Evolutionary conservation across 164 flowering plant species (phyloP), one percentile per base, ranked within the genome.

Genomic region (Dillenia suffruticosa): DNA sequence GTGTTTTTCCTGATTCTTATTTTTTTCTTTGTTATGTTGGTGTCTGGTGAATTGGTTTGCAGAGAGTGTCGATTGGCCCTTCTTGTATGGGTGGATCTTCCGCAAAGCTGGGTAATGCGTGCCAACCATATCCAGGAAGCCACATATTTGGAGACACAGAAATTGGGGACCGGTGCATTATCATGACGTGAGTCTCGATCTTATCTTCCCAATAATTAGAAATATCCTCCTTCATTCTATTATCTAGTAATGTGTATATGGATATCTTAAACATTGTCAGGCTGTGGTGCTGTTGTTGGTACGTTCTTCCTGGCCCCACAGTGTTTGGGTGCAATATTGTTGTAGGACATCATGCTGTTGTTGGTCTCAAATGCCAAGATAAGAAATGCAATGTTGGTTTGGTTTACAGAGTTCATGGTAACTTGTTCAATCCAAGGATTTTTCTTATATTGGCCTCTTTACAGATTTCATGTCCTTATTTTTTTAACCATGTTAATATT

Each of bases 281-380:
- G 78, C 82, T 91, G 96, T 81, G 96, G 97, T 66, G 97, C 97
- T 54, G 78, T 94, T 63, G 84, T 91, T 73, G 99, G 99, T 22
- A 90, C 70, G 93, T 91, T 65, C 73, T 86, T 70, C 96, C 99
- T 10, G 98, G 96, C 48, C 63, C 61, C 45, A 93, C 97, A n/a
- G 57, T 83, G 49, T 69, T 91, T 49, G 96, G 97, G 58, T 68
- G 77, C 68, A 86, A 91, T 69, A 94, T 86, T 70, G 45, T 70
- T 43, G 80, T 91, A 46, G 99, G 99, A 9, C 80, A 86, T 77
- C 90, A 94, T 81, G 90, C 96, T 47, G 91, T 91, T 59, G 82
- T 94, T 67, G 97, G 97, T 43, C 74, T 84, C 7, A 87, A 82
- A 73, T 94, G 99, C 72, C 97, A 91, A 75, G 99, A 94, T 76